phyloP scores from a whole-genome alignment of 495 filamentous ascomycete species.

The Aspergillus cristatus region DNA sequence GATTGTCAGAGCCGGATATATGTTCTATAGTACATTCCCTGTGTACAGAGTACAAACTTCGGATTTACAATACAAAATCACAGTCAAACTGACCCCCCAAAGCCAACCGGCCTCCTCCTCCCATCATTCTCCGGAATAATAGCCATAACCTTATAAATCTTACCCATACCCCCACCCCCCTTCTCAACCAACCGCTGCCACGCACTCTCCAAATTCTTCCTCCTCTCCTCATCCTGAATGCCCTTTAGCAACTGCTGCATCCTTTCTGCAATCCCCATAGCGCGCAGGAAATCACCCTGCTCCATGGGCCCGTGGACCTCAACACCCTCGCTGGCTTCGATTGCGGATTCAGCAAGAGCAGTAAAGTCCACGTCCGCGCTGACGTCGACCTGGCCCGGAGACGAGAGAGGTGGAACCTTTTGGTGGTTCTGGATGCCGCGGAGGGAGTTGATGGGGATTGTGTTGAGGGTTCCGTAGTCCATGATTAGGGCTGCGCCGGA shows the following conservation, averaged over 20 bases:
- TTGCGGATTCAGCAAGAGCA: constrained; percentile 71
- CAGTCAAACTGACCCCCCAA: constrained; percentile 63
- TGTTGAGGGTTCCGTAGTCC: constrained; percentile 77
- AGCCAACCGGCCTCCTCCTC: constrained; percentile 71
- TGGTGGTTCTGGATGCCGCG: constrained; percentile 74
- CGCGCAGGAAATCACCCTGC: constrained; percentile 67
- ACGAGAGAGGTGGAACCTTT: constrained; percentile 63
- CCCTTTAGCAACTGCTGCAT: constrained; percentile 54
- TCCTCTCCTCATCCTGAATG: constrained; percentile 41
- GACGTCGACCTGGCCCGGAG: constrained; percentile 75
- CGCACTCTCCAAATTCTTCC: constrained; percentile 55
- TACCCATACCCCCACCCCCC: constrained; percentile 76
- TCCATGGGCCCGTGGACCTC: constrained; percentile 91
- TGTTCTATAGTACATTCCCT: too few relatives aligned
- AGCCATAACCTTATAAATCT: constrained; percentile 85
- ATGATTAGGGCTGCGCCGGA: constrained; percentile 85
- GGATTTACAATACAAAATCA: not conserved
- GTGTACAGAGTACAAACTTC: not conserved
- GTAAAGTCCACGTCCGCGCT: constrained; percentile 88
- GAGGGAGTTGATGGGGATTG: constrained; percentile 76
- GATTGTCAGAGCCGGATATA: too few relatives aligned
- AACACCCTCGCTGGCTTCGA: constrained; percentile 61
- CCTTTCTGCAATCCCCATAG: constrained; percentile 74
- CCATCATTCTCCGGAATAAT: constrained; percentile 77
- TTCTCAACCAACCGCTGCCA: constrained; percentile 75